Percentiles rank a stretch among this genome's conserved stretches.
These are phyloP conservation scores for Aspergillus tubingensis DNA, from an alignment of 2,329 filamentous ascomycete species.

Conservation along the genomic window DNA sequence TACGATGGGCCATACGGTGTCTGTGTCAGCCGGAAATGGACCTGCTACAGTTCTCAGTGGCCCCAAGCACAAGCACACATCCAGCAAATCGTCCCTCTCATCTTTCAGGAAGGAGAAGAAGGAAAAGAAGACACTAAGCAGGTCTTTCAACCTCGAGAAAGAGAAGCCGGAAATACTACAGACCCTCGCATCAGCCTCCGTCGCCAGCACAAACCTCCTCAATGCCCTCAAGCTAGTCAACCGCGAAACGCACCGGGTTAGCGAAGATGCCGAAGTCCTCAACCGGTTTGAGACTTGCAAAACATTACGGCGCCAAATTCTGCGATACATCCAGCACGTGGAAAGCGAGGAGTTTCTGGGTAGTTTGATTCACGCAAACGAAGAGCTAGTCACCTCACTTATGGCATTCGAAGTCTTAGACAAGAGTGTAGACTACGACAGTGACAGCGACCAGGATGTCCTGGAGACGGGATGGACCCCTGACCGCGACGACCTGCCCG, in stretches of 20 bases:
- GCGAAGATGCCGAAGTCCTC: constrained; percentile 74
- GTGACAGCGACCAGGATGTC: constrained; percentile 63
- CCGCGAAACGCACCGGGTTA: constrained; percentile 82
- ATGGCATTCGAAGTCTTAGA: constrained; percentile 96
- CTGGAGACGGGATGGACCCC: constrained; percentile 33
- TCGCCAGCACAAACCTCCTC: constrained; percentile 85
- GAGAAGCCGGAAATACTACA: constrained; percentile 86
- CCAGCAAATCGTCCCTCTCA: constrained; percentile 32
- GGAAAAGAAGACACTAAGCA: constrained; percentile 52
- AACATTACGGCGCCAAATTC: constrained; percentile 74
- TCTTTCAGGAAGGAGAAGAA: constrained; percentile 42
- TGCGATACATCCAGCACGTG: constrained; percentile 90
- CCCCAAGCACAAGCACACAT: constrained; percentile 41
- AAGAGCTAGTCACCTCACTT: constrained; percentile 88
- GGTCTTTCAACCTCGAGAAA: constrained; percentile 77
- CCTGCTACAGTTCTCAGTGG: constrained; percentile 40
- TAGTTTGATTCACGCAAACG: constrained; percentile 87
- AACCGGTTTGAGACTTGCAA: constrained; percentile 85
- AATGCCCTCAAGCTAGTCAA: constrained; percentile 90
- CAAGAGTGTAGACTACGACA: constrained; percentile 60
- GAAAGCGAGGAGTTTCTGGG: constrained; percentile 91
- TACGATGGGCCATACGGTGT: constrained; percentile 42
- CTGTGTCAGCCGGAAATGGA: constrained; percentile 41
- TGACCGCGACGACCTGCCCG: constrained; percentile 30
- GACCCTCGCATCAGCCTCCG: constrained; percentile 84